Percentiles rank a stretch among this genome's conserved stretches.
Conservation (phyloP, 768 basidiomycete species). For the Pleurotus eryngii region DNA sequence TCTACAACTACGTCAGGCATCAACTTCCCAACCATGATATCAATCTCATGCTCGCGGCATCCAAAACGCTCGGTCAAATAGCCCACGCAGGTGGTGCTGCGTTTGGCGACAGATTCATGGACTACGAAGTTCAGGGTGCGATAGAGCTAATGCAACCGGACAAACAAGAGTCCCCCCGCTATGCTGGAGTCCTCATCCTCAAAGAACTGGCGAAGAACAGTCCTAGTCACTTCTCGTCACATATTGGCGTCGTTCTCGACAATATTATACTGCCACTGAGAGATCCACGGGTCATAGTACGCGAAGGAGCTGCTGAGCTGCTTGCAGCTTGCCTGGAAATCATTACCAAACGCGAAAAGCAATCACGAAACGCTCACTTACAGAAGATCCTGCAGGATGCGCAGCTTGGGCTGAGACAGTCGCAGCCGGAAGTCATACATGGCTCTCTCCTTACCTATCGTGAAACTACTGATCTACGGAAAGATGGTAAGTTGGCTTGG, state of each 20-base stretch:
- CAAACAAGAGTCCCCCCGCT: conserved; percentile 79
- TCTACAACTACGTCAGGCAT: conserved; percentile 91
- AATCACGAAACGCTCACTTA: conserved; percentile 62
- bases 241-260: conserved; percentile 85
- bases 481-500: conserved; percentile 68
- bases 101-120: conserved; percentile 88
- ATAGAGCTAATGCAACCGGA: conserved; percentile 75
- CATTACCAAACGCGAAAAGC: conserved; percentile 69
- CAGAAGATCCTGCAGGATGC: conserved; percentile 87
- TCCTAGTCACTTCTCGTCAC: conserved; percentile 81
- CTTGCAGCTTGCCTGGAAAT: conserved; percentile 93
- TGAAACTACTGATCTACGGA: conserved; percentile 89
- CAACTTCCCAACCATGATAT: conserved; percentile 89
- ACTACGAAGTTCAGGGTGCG: conserved; percentile 82
- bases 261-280: conserved; percentile 89
- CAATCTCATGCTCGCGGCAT: conserved; percentile 91
- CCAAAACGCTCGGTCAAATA: conserved; percentile 88
- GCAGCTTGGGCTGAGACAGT: conserved; percentile 73
- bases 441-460: conserved; percentile 91
- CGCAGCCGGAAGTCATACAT: conserved; percentile 85
- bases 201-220: conserved; percentile 92
- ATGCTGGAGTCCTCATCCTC: conserved; percentile 90
- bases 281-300: conserved; percentile 84
- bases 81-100: conserved; percentile 78
- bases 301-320: conserved; percentile 91